These are phyloP conservation scores for Eutrema yunnanense DNA, from an alignment of 345 rosid genomes.

Conservation along the genomic window DNA sequence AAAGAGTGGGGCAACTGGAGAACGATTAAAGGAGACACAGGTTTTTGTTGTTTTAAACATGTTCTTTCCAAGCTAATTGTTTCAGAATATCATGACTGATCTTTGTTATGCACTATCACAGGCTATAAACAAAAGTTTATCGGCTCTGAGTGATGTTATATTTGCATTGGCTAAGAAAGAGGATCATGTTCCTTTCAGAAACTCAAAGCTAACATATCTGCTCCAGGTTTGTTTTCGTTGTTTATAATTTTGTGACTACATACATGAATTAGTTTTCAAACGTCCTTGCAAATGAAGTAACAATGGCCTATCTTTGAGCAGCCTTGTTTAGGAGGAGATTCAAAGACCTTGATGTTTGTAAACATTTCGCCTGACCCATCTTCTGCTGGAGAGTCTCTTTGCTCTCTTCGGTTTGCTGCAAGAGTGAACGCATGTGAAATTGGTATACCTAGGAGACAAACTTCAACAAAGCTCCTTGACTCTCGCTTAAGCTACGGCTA, in stretches of 20 bases:
- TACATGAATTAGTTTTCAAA: background rate
- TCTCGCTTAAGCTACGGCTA: conserved; percentile 37
- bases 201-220: conserved; percentile 81
- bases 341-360: conserved; percentile 74
- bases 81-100: background rate
- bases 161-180: conserved; percentile 83
- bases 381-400: conserved; percentile 58
- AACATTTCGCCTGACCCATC: conserved; percentile 63
- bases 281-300: background rate
- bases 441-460: conserved; percentile 36
- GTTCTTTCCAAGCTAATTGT: background rate
- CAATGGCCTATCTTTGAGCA: conserved; percentile 23
- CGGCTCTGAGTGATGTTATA: conserved; percentile 71
- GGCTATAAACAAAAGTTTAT: conserved; percentile 83
- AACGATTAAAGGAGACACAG: conserved; percentile 87
- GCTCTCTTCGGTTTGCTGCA: conserved; percentile 78
- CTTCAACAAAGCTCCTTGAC: background rate
- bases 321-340: conserved; percentile 82
- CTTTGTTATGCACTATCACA: conserved; percentile 25
- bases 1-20: conserved; percentile 84
- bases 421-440: conserved; percentile 74
- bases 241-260: background rate
- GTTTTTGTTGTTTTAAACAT: conserved; percentile 16
- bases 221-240: conserved; percentile 50
- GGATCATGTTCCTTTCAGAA: conserved; percentile 82